phyloP scores from a whole-genome alignment of 2,329 filamentous ascomycete genomes.

The Botryosphaeria dothidea region DNA sequence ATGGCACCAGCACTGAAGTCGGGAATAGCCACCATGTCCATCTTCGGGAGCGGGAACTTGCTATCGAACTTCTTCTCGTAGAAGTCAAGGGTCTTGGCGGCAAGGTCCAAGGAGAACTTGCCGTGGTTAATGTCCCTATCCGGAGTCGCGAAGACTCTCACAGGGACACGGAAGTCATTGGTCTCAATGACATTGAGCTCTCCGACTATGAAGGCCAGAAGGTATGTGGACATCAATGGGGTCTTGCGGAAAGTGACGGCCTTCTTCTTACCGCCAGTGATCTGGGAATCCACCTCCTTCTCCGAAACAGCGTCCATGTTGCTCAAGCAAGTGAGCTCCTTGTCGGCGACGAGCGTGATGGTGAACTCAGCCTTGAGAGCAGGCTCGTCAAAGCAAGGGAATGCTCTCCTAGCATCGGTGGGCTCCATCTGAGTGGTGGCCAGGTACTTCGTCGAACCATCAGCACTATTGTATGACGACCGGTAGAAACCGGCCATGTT shows the following conservation, averaged over 20 bases:
- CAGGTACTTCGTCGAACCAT: constrained; percentile 78
- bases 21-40: constrained; percentile 95
- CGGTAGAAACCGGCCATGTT: constrained; percentile 98
- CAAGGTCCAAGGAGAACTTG: constrained; percentile 85
- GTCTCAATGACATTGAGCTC: constrained; percentile 94
- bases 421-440: constrained; percentile 96
- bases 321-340: constrained; percentile 85
- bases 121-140: constrained; percentile 90
- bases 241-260: constrained; percentile 90
- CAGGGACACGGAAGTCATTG: constrained; percentile 84
- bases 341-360: constrained; percentile 86
- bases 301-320: constrained; percentile 95
- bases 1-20: constrained; percentile 95
- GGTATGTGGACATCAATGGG: constrained; percentile 93
- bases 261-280: constrained; percentile 69
- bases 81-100: constrained; percentile 85
- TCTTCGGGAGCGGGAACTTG: constrained; percentile 85
- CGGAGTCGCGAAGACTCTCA: constrained; percentile 90
- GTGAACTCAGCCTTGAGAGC: constrained; percentile 96
- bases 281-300: constrained; percentile 66
- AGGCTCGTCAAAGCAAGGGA: constrained; percentile 97
- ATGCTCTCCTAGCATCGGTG: constrained; percentile 87
- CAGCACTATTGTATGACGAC: constrained; percentile 82
- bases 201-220: constrained; percentile 90
- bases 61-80: constrained; percentile 94